Evolutionary conservation across 345 rosid species (phyloP).

Genomic region (Pseudoturritis turrita): DNA sequence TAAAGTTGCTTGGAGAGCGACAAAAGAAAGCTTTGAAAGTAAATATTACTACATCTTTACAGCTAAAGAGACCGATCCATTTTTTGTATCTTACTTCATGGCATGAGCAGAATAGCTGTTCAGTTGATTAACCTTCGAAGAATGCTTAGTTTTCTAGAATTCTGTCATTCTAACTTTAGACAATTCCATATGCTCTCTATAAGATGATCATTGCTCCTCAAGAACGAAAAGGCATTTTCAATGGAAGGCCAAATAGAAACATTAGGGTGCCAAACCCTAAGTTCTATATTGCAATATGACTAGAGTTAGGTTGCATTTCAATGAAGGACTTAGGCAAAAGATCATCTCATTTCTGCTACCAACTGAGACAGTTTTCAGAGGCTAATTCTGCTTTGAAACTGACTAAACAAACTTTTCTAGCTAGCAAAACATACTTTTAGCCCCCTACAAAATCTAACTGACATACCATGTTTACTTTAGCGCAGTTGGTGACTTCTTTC

Average conservation of each 20-base stretch:
- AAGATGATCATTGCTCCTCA: not conserved
- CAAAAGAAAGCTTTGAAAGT: not conserved
- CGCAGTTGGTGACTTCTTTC: constrained; percentile 87
- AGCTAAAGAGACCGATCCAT: not conserved
- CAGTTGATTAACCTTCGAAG: not conserved
- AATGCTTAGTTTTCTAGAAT: not conserved
- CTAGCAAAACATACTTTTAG: too few species aligned
- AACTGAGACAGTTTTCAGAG: too few species aligned
- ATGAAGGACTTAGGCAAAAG: too few species aligned
- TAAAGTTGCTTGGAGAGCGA: not conserved
- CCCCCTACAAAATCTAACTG: not conserved
- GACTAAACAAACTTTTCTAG: too few species aligned
- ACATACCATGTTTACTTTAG: constrained; percentile 88
- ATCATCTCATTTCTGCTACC: too few species aligned
- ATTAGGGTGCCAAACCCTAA: not conserved
- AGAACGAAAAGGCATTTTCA: not conserved
- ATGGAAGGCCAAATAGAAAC: not conserved
- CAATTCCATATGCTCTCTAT: not conserved
- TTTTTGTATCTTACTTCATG: not conserved
- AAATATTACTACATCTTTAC: not conserved
- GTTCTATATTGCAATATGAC: not conserved
- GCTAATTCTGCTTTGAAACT: too few species aligned
- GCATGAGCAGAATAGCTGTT: not conserved
- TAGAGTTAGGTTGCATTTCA: too few species aligned
- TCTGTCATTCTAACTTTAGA: not conserved